A percentile compares a stretch with the other conserved stretches of the same genome.
phyloP scores from a whole-genome alignment of 163 green algal genomes.

The Scenedesmus sp. region DNA sequence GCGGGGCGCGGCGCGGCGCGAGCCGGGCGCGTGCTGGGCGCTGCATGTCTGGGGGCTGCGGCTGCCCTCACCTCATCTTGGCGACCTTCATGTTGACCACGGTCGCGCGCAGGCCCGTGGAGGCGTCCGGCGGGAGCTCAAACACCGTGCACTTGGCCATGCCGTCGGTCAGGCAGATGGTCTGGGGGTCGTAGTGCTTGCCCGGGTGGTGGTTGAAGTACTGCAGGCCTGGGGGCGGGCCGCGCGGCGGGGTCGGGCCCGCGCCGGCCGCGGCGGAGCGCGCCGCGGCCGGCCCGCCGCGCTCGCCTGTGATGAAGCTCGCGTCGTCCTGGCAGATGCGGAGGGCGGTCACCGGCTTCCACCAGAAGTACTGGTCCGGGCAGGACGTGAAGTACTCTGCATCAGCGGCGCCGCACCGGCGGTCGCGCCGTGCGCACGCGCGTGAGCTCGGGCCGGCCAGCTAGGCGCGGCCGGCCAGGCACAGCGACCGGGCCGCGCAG shows the following conservation, averaged over 20 bases:
- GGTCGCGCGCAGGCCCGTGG: neutral
- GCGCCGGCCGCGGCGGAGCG: no score
- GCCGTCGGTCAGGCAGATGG: constrained; percentile 16
- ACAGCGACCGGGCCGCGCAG: no score
- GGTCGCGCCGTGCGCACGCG: no score
- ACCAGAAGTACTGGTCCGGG: constrained; percentile 5
- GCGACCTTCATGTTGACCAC: constrained; percentile 21
- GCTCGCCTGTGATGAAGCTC: constrained; percentile 26
- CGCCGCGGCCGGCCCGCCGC: no score
- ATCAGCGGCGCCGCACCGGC: no score
- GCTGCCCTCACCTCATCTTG: constrained; percentile 11
- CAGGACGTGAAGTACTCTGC: constrained; percentile 12
- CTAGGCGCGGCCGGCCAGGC: no score
- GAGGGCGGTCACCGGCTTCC: constrained; percentile 11
- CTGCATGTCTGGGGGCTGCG: no score
- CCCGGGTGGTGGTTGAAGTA: constrained; percentile 29
- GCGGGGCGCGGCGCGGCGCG: no score
- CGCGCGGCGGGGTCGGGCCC: no score
- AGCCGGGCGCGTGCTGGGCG: no score
- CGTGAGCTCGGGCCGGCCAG: no score
- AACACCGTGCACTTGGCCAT: neutral
- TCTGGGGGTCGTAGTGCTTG: constrained; percentile 25
- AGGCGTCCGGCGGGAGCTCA: neutral
- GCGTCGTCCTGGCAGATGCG: constrained; percentile 12
- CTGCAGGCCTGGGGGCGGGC: no score